Evolutionary conservation across 352 stramenopile genomes (phyloP).

Genomic region (Globisporangium abappressorium): DNA sequence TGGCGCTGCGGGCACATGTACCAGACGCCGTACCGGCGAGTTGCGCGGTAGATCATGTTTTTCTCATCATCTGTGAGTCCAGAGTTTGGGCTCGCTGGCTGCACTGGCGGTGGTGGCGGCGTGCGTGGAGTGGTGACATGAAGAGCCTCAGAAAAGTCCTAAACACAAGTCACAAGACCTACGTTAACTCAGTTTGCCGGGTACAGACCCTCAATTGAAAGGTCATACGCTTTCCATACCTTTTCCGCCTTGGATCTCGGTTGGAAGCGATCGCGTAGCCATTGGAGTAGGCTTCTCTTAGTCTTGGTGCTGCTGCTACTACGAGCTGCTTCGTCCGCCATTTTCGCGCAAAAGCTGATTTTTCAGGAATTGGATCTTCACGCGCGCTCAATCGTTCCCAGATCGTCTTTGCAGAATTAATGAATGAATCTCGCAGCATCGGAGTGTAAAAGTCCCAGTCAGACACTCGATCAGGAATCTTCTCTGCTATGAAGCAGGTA

Average conservation of each 20-base stretch:
- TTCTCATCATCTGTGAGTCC: constrained; percentile 29
- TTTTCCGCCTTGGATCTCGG: constrained; percentile 1
- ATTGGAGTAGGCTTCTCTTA: background rate
- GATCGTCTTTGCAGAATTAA: background rate
- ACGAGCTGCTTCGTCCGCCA: background rate
- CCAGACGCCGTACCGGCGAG: constrained; percentile 18
- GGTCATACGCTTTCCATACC: background rate
- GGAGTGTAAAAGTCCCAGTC: background rate
- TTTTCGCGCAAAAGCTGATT: background rate
- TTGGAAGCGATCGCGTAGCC: constrained; percentile 7
- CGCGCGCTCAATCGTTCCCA: background rate
- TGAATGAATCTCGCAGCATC: background rate
- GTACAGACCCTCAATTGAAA: background rate
- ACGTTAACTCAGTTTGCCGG: background rate
- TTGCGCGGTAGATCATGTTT: constrained; percentile 27
- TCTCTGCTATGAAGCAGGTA: background rate
- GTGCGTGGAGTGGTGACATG: constrained; percentile 2
- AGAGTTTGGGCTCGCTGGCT: constrained; percentile 16
- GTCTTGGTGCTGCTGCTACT: background rate
- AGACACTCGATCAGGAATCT: background rate
- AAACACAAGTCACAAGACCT: background rate
- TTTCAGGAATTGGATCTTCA: background rate
- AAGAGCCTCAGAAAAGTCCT: background rate
- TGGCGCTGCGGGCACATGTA: constrained; percentile 27
- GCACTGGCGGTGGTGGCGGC: constrained; percentile 4